Conservation (phyloP, 495 filamentous ascomycete genomes). For the Trichocladium uniseriatum region DNA sequence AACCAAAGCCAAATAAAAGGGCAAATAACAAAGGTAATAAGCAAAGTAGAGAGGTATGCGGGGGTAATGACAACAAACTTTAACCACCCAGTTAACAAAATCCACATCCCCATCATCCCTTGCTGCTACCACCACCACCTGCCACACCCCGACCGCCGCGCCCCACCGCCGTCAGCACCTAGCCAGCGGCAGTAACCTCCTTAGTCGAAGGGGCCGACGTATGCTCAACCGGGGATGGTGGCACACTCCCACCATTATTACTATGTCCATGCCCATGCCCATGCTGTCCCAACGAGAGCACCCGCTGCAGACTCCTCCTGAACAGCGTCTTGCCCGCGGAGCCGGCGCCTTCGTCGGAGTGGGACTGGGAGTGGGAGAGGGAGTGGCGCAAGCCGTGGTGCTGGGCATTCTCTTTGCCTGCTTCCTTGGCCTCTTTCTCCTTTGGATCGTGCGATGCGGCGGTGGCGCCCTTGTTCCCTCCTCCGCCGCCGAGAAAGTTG, state of each 20-base stretch:
- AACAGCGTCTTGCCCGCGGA: slow-evolving; percentile 24
- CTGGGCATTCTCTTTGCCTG: slow-evolving; percentile 11
- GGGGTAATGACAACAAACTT: not conserved
- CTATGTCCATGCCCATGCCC: slow-evolving; percentile 5
- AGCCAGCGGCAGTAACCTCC: slow-evolving; percentile 7
- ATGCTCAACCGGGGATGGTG: slow-evolving; percentile 7
- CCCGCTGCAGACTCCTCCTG: slow-evolving; percentile 33
- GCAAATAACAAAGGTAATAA: too few species aligned
- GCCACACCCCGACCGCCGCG: too few species aligned
- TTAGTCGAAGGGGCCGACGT: slow-evolving; percentile 1
- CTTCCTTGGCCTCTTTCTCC: not conserved
- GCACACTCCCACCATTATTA: not conserved
- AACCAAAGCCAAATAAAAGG: not conserved
- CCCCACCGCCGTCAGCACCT: not conserved
- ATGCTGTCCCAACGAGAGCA: slow-evolving; percentile 30
- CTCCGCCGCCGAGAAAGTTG: slow-evolving; percentile 10
- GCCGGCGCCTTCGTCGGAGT: slow-evolving; percentile 37
- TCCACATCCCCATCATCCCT: too few species aligned
- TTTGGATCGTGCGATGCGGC: not conserved
- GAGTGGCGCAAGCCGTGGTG: not conserved
- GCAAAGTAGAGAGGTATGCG: not conserved
- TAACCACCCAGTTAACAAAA: too few species aligned
- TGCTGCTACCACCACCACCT: too few species aligned
- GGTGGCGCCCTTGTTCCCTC: not conserved
- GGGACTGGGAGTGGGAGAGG: not conserved